These are phyloP conservation scores for Citrus mangshanensis DNA, from an alignment of 345 rosid genomes.

Conservation along the genomic window DNA sequence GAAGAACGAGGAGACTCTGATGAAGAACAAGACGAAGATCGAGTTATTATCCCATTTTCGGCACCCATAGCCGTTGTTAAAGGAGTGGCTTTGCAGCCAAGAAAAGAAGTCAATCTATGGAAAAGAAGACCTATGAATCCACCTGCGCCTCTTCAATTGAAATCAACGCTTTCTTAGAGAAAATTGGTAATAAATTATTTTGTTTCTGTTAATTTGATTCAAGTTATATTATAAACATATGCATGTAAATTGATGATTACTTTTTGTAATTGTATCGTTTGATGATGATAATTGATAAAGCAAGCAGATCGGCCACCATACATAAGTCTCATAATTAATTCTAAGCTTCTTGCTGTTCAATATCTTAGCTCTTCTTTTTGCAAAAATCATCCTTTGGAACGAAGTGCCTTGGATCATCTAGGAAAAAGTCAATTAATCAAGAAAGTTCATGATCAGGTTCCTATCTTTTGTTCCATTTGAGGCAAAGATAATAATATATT, in stretches of 20 bases:
- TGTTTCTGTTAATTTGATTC: background rate
- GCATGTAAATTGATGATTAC: background rate
- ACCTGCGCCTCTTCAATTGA: conserved; percentile 66
- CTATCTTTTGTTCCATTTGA: background rate
- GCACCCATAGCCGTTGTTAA: conserved; percentile 54
- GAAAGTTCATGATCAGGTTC: background rate
- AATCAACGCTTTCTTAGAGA: conserved; percentile 12
- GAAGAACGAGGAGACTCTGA: conserved; percentile 38
- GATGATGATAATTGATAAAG: too few relatives aligned
- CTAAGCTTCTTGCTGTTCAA: too few relatives aligned
- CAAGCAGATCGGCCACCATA: too few relatives aligned
- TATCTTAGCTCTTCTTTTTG: too few relatives aligned
- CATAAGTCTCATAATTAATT: too few relatives aligned
- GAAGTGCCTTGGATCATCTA: background rate
- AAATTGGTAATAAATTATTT: background rate
- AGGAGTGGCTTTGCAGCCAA: conserved; percentile 40
- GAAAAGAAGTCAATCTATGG: conserved; percentile 82
- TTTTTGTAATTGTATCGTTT: background rate
- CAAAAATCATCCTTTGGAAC: background rate
- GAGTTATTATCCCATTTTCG: conserved; percentile 58
- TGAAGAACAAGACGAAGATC: conserved; percentile 28
- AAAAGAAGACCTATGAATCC: conserved; percentile 82
- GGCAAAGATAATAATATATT: background rate
- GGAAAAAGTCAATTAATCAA: background rate
- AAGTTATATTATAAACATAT: background rate